These are phyloP conservation scores for Aspergillus nanangensis DNA, from an alignment of 495 filamentous ascomycete species.

Conservation along the genomic window DNA sequence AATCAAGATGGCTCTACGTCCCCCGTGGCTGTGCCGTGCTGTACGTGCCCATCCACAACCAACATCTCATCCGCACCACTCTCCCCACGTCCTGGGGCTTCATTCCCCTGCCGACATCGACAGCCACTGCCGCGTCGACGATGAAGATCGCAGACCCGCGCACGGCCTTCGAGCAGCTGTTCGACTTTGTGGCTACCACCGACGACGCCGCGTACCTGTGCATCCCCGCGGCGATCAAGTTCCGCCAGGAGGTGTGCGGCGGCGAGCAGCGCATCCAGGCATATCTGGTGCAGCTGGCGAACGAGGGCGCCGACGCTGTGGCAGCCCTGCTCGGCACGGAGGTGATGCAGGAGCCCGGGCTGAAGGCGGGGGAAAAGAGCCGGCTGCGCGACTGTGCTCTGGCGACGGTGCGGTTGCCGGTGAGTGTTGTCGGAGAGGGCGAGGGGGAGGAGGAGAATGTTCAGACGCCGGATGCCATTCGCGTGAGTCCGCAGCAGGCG, in stretches of 20 bases:
- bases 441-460: not conserved
- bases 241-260: slow-evolving; percentile 62
- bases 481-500: slow-evolving; percentile 22
- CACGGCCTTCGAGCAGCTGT: slow-evolving; percentile 60
- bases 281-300: slow-evolving; percentile 55
- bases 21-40: slow-evolving; percentile 79
- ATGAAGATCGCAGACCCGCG: slow-evolving; percentile 45
- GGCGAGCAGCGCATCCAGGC: slow-evolving; percentile 64
- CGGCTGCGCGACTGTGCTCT: slow-evolving; percentile 49
- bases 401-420: slow-evolving; percentile 70
- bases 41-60: slow-evolving; percentile 71
- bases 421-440: slow-evolving; percentile 29
- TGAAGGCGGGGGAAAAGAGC: slow-evolving; percentile 46
- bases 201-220: slow-evolving; percentile 69
- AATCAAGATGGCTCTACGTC: slow-evolving; percentile 68
- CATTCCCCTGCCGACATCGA: slow-evolving; percentile 31
- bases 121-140: slow-evolving; percentile 22
- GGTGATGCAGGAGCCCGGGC: slow-evolving; percentile 47
- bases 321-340: slow-evolving; percentile 64
- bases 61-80: slow-evolving; percentile 66
- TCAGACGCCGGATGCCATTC: not conserved
- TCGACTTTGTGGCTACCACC: slow-evolving; percentile 73
- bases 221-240: slow-evolving; percentile 64
- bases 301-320: slow-evolving; percentile 51
- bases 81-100: slow-evolving; percentile 66